phyloP scores from a whole-genome alignment of 1,284 basidiomycete species.

The Naganishia liquefaciens region DNA sequence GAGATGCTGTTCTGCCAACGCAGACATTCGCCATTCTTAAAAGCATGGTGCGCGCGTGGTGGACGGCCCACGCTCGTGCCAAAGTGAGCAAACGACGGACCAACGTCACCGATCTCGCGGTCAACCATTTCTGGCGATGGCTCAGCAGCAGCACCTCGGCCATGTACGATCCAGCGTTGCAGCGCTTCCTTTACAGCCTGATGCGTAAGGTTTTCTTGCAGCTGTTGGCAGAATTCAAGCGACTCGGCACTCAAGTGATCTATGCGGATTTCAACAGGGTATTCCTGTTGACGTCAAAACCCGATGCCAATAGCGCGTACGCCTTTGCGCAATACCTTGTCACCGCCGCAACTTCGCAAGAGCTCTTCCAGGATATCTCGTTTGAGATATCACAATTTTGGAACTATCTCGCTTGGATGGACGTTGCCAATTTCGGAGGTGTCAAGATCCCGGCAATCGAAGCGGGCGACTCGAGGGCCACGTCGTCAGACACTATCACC shows the following conservation, averaged over 20 bases:
- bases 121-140: constrained; percentile 98
- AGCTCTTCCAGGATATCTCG: constrained; percentile 91
- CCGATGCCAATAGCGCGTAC: constrained; percentile 83
- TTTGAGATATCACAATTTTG: constrained; percentile 87
- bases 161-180: constrained; percentile 90
- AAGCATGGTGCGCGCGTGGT: constrained; percentile 86
- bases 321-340: constrained; percentile 95
- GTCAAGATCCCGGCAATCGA: constrained; percentile 71
- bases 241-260: constrained; percentile 88
- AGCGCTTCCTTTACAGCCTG: constrained; percentile 89
- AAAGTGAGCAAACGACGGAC: constrained; percentile 43
- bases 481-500: constrained; percentile 63
- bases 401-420: constrained; percentile 95
- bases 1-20: constrained; percentile 88
- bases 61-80: constrained; percentile 76
- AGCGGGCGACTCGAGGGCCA: constrained; percentile 42
- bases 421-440: constrained; percentile 88
- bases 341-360: constrained; percentile 88
- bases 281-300: constrained; percentile 90
- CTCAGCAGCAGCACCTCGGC: constrained; percentile 78
- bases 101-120: constrained; percentile 57
- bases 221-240: constrained; percentile 92
- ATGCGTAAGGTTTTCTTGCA: constrained; percentile 99
- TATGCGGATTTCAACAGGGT: constrained; percentile 94
- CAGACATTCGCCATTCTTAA: constrained; percentile 85